phyloP scores from a whole-genome alignment of 192 early-diverging fungal species.

The Kickxella alabastrina region DNA sequence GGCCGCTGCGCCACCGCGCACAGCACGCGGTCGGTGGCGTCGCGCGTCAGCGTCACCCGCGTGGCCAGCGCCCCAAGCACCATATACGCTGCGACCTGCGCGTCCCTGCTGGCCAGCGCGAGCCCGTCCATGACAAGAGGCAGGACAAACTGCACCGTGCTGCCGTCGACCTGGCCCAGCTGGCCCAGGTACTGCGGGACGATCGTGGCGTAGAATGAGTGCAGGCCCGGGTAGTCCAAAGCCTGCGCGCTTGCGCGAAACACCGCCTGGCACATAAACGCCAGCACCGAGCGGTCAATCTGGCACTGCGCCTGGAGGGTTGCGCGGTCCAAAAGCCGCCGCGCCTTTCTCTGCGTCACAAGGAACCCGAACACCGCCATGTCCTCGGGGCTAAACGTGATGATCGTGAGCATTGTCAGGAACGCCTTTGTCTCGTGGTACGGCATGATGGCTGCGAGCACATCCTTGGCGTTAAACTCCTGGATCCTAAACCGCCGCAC shows the following conservation, averaged over 20 bases:
- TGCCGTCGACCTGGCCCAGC: slow-evolving; percentile 19
- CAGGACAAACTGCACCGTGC: slow-evolving; percentile 40
- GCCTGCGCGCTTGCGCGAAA: slow-evolving; percentile 30
- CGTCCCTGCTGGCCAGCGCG: slow-evolving; percentile 13
- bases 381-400: slow-evolving; percentile 60
- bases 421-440: slow-evolving; percentile 93
- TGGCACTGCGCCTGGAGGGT: slow-evolving; percentile 66
- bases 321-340: slow-evolving; percentile 62
- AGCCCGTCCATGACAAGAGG: slow-evolving; percentile 35
- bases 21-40: slow-evolving; percentile 28
- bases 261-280: slow-evolving; percentile 73
- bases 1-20: slow-evolving; percentile 36
- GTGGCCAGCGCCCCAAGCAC: slow-evolving; percentile 29
- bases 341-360: slow-evolving; percentile 39
- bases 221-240: slow-evolving; percentile 32
- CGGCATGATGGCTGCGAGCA: slow-evolving; percentile 78
- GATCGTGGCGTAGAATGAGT: slow-evolving; percentile 40
- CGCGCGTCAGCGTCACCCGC: slow-evolving; percentile 29
- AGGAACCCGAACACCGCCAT: slow-evolving; percentile 42
- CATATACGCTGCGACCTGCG: slow-evolving; percentile 45
- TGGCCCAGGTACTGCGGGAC: slow-evolving; percentile 37
- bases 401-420: slow-evolving; percentile 72
- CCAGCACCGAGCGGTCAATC: slow-evolving; percentile 66
- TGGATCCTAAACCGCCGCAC: slow-evolving; percentile 80
- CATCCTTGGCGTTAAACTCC: slow-evolving; percentile 77